Evolutionary conservation across 352 stramenopile species (phyloP).

Genomic region (Phytophthora constricta): DNA sequence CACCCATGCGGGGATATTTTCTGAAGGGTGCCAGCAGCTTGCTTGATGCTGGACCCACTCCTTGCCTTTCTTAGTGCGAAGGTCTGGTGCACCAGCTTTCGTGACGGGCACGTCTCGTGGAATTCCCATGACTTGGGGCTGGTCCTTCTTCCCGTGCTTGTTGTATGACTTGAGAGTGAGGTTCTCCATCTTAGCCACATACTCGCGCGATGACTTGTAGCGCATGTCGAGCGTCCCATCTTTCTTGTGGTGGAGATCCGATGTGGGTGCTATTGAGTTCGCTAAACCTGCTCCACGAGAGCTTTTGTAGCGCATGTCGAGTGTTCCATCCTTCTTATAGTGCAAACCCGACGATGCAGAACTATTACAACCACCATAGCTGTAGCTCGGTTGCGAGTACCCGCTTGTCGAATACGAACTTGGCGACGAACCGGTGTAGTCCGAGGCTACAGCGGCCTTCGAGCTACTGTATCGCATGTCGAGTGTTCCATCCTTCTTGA

Average conservation of each 20-base stretch:
- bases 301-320: slow-evolving; percentile 39
- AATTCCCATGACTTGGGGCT: slow-evolving; percentile 10
- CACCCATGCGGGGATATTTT: slow-evolving; percentile 31
- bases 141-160: slow-evolving; percentile 5
- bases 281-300: slow-evolving; percentile 10
- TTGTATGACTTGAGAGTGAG: slow-evolving; percentile 15
- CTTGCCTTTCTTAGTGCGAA: slow-evolving; percentile 33
- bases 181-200: slow-evolving; percentile 30
- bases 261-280: slow-evolving; percentile 36
- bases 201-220: slow-evolving; percentile 32
- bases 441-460: slow-evolving; percentile 2
- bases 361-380: not conserved
- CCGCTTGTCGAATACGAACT: not conserved
- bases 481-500: slow-evolving; percentile 30
- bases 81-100: slow-evolving; percentile 29
- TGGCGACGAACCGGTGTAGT: slow-evolving; percentile 2
- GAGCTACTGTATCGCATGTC: slow-evolving; percentile 40
- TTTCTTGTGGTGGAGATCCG: slow-evolving; percentile 35
- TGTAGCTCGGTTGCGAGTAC: no score
- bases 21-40: slow-evolving; percentile 26
- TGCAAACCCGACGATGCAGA: slow-evolving; percentile 8
- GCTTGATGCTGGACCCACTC: slow-evolving; percentile 40
- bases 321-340: slow-evolving; percentile 31
- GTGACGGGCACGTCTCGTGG: slow-evolving; percentile 29
- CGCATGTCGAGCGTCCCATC: slow-evolving; percentile 32